Conservation (phyloP, 306 rosid genomes). For the Pterocarpus macrocarpus region DNA sequence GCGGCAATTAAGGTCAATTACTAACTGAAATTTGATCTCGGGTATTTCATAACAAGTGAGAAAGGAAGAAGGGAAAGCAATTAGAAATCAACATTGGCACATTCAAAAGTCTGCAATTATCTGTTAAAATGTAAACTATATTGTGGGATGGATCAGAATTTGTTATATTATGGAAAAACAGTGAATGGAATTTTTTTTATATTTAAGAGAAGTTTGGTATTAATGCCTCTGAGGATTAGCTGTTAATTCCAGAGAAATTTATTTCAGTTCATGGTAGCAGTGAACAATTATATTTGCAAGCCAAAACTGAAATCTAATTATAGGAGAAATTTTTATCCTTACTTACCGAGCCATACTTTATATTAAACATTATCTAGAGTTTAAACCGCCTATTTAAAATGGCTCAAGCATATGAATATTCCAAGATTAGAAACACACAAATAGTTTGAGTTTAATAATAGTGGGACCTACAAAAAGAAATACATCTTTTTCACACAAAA, state of each 20-base stretch:
- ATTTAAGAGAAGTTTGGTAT: background rate
- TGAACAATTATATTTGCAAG: background rate
- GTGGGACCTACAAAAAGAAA: background rate
- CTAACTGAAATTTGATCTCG: background rate
- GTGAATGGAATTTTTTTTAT: background rate
- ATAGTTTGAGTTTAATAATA: background rate
- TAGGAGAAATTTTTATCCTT: background rate
- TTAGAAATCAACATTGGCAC: background rate
- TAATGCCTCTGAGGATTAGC: background rate
- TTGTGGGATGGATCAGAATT: background rate
- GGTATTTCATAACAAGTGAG: background rate
- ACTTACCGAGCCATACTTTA: background rate
- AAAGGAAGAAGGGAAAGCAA: background rate
- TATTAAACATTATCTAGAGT: background rate
- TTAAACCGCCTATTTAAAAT: background rate
- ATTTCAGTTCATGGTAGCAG: background rate
- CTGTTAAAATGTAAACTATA: background rate
- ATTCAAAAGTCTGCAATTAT: background rate
- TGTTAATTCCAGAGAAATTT: background rate
- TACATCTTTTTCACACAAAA: too few relatives aligned
- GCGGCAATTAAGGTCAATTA: background rate
- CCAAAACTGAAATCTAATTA: constrained; percentile 14
- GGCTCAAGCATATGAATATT: background rate
- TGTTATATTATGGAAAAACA: background rate
- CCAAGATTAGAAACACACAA: background rate